phyloP scores from a whole-genome alignment of 331 rosid genomes.

The Quercus phellos region DNA sequence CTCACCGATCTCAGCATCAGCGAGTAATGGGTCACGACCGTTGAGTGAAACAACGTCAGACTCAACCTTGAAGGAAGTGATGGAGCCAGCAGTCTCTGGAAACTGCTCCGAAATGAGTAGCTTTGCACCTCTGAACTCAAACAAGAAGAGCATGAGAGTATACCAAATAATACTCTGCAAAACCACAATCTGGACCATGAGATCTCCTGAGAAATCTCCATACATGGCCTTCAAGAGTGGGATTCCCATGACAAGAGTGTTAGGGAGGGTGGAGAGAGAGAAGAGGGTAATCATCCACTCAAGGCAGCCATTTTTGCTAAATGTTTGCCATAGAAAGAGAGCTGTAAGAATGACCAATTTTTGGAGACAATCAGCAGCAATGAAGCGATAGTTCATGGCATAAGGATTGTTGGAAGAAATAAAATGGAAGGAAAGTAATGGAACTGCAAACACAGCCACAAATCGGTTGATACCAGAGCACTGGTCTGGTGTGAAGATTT shows the following conservation, averaged over 20 bases:
- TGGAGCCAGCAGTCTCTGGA: conserved; percentile 87
- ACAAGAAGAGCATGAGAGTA: conserved; percentile 83
- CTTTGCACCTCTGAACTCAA: conserved; percentile 90
- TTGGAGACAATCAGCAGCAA: conserved; percentile 86
- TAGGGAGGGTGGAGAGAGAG: conserved; percentile 89
- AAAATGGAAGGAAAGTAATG: conserved; percentile 84
- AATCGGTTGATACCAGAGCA: conserved; percentile 95
- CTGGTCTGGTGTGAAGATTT: conserved; percentile 83
- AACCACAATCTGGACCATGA: conserved; percentile 92
- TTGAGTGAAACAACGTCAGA: conserved; percentile 84
- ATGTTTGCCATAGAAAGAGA: conserved; percentile 74
- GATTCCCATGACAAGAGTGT: conserved; percentile 93
- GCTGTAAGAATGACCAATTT: conserved; percentile 59
- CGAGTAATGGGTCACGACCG: conserved; percentile 65
- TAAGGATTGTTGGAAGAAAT: conserved; percentile 84
- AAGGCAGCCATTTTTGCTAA: conserved; percentile 53
- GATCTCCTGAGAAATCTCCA: conserved; percentile 67
- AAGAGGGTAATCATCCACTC: conserved; percentile 93
- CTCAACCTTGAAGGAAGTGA: conserved; percentile 77
- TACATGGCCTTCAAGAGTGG: conserved; percentile 89
- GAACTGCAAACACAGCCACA: conserved; percentile 85
- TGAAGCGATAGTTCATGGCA: conserved; percentile 81
- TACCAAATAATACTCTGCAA: conserved; percentile 87
- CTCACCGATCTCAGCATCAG: conserved; percentile 88
- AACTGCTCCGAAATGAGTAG: conserved; percentile 83